phyloP scores from a whole-genome alignment of 768 basidiomycete genomes.

The Hygrocybe punicea region DNA sequence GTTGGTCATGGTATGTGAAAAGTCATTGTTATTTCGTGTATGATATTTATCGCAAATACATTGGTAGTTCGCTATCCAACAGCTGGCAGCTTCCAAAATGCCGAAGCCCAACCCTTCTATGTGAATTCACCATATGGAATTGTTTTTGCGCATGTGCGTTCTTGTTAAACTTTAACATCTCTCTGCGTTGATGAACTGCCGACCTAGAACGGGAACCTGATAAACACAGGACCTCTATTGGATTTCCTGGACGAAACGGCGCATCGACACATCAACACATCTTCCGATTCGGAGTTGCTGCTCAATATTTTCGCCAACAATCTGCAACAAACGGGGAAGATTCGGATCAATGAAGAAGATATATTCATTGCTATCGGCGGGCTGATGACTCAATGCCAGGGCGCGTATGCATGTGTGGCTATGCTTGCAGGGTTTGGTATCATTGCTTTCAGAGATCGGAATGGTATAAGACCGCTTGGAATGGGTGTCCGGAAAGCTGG shows the following conservation, averaged over 20 bases:
- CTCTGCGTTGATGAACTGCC: conserved; percentile 7
- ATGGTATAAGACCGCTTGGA: conserved; percentile 93
- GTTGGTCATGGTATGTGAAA: conserved; percentile 81
- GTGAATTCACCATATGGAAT: conserved; percentile 99
- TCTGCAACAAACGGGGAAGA: conserved; percentile 96
- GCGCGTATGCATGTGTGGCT: conserved; percentile 96
- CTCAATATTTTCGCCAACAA: conserved; percentile 98
- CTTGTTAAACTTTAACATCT: conserved; percentile 1
- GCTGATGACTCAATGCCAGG: conserved; percentile 83
- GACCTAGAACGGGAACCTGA: conserved; percentile 91
- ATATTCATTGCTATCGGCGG: conserved; percentile 92
- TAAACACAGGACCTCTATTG: conserved; percentile 84
- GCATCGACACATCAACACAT: conserved; percentile 98
- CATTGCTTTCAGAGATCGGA: conserved; percentile 96
- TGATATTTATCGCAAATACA: neutral
- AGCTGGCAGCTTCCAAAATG: conserved; percentile 93
- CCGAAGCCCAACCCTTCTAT: conserved; percentile 99
- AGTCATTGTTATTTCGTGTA: neutral
- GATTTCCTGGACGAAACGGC: conserved; percentile 94
- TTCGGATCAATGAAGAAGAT: conserved; percentile 99
- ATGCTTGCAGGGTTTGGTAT: conserved; percentile 99
- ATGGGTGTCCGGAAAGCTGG: conserved; percentile 65
- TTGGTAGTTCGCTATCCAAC: conserved; percentile 90
- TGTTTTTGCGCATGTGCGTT: conserved; percentile 89
- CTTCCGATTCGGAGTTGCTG: conserved; percentile 94